These are phyloP conservation scores for Plantago ovata DNA, from an alignment of 257 asterid species.

Conservation along the genomic window DNA sequence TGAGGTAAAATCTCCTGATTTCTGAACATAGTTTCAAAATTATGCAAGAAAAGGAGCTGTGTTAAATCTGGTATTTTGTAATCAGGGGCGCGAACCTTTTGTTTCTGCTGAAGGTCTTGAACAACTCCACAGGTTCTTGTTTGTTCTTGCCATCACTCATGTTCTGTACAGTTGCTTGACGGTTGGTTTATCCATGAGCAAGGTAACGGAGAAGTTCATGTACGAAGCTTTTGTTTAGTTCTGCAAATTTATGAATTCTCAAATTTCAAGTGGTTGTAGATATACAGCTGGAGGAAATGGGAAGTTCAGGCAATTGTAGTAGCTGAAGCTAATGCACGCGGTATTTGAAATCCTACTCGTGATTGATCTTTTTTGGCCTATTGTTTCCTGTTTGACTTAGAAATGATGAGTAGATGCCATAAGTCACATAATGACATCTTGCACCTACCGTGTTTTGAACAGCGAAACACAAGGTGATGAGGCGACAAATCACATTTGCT, in stretches of 20 bases:
- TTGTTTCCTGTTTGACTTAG: not conserved
- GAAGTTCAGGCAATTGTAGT: constrained; percentile 53
- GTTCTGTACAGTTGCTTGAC: constrained; percentile 71
- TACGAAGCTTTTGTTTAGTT: not conserved
- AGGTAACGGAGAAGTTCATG: constrained; percentile 35
- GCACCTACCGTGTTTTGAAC: constrained; percentile 15
- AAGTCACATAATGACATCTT: not conserved
- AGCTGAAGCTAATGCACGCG: constrained; percentile 50
- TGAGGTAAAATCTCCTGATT: constrained; percentile 34
- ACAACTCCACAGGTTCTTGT: constrained; percentile 81
- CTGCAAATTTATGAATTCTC: not conserved
- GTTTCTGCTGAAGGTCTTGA: constrained; percentile 89
- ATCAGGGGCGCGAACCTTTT: constrained; percentile 83
- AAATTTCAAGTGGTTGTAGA: constrained; percentile 37
- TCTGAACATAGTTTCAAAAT: not conserved
- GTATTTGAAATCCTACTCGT: constrained; percentile 25
- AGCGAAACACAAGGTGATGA: constrained; percentile 68
- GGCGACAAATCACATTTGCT: constrained; percentile 78
- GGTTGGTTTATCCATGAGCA: constrained; percentile 83
- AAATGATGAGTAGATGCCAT: not conserved
- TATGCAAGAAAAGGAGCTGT: not conserved
- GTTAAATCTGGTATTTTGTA: not conserved
- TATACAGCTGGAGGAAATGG: constrained; percentile 97
- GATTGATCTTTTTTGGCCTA: not conserved
- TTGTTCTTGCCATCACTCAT: constrained; percentile 83